Evolutionary conservation across 2,329 filamentous ascomycete genomes (phyloP).

Genomic region (Monosporascus sp.): DNA sequence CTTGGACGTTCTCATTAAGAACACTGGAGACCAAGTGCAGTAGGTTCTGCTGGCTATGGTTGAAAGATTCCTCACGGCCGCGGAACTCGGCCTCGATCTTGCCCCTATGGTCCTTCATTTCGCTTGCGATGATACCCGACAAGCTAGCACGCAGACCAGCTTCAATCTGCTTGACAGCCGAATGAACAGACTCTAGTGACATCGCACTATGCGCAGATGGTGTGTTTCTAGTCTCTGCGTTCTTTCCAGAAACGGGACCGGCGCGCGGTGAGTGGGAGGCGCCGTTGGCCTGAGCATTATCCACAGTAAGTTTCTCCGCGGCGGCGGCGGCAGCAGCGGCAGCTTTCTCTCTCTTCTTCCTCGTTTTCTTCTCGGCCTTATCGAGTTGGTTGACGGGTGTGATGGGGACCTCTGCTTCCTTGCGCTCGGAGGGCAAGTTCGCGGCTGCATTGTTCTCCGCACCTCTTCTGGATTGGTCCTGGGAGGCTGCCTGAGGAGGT

Average conservation of each 20-base stretch:
- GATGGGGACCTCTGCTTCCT: slow-evolving; percentile 18
- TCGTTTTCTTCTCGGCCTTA: slow-evolving; percentile 27
- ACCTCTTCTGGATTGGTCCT: slow-evolving; percentile 20
- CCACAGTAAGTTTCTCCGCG: slow-evolving; percentile 36
- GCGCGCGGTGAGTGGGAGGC: slow-evolving; percentile 29
- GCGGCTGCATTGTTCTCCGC: slow-evolving; percentile 15
- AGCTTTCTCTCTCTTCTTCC: slow-evolving; percentile 52
- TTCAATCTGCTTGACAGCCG: slow-evolving; percentile 51
- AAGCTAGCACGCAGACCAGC: slow-evolving; percentile 45
- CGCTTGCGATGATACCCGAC: slow-evolving; percentile 39
- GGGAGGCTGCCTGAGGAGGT: slow-evolving; percentile 13
- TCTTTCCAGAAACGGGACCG: slow-evolving; percentile 29
- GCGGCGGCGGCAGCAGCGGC: slow-evolving; percentile 36
- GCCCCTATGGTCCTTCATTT: slow-evolving; percentile 57
- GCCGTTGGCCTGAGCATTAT: slow-evolving; percentile 37
- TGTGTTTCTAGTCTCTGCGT: slow-evolving; percentile 20
- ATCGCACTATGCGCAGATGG: slow-evolving; percentile 18
- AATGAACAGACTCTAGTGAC: slow-evolving; percentile 43
- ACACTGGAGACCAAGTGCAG: slow-evolving; percentile 56
- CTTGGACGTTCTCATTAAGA: slow-evolving; percentile 60
- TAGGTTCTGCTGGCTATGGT: slow-evolving; percentile 48
- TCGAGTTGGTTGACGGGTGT: slow-evolving; percentile 25
- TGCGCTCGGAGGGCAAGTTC: slow-evolving; percentile 22
- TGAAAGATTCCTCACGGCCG: slow-evolving; percentile 46
- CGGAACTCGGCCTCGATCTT: slow-evolving; percentile 62